Evolutionary conservation across 306 rosid genomes (phyloP).

Genomic region (Gastrolobium villosum): DNA sequence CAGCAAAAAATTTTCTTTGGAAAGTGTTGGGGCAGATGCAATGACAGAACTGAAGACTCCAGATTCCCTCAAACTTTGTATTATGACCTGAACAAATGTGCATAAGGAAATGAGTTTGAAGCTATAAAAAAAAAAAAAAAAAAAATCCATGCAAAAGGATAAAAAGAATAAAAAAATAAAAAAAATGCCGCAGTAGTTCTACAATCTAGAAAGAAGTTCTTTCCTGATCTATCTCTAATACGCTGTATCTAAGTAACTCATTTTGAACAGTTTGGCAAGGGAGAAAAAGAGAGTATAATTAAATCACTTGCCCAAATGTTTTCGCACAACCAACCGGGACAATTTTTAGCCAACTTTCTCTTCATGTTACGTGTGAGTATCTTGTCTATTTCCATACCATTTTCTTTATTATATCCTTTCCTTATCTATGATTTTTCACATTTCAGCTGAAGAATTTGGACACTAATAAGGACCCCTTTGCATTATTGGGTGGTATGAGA

Average conservation of each 20-base stretch:
- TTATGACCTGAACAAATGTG: constrained; percentile 66
- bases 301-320: constrained; percentile 22
- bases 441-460: background rate
- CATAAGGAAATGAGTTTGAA: constrained; percentile 21
- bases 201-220: constrained; percentile 20
- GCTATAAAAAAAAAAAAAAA: background rate
- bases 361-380: constrained; percentile 13
- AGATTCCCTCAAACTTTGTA: constrained; percentile 88
- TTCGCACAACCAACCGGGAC: constrained; percentile 2
- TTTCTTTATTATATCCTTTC: background rate
- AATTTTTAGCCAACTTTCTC: constrained; percentile 5
- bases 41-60: constrained; percentile 90
- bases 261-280: background rate
- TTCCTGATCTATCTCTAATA: background rate
- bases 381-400: constrained; percentile 9
- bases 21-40: constrained; percentile 78
- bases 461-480: no score
- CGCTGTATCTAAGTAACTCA: background rate
- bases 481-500: no score
- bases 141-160: background rate
- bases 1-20: constrained; percentile 79
- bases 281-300: background rate
- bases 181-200: background rate
- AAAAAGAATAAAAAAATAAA: background rate
- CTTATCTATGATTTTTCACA: background rate